Percentiles rank a stretch among this genome's conserved stretches.
Conservation (phyloP, 129 eudicot species). For the Daucus carota region DH1_v3.0 NC_030384.2:45054001-45054500, state of each 20-base stretch:
- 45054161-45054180: conserved; percentile 56
- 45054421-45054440: conserved; percentile 49
- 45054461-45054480: neutral
- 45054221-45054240: conserved; percentile 31
- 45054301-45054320: conserved; percentile 41
- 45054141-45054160: conserved; percentile 27
- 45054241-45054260: conserved; percentile 34
- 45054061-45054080: conserved; percentile 38
- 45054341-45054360: conserved; percentile 42
- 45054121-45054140: conserved; percentile 26
- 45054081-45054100: conserved; percentile 34
- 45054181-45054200: conserved; percentile 46
- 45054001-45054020: conserved; percentile 6
- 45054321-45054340: conserved; percentile 30
- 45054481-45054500: neutral
- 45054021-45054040: conserved; percentile 25
- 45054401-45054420: conserved; percentile 44
- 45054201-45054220: conserved; percentile 29
- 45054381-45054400: conserved; percentile 43
- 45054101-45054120: conserved; percentile 32
- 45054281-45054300: conserved; percentile 37
- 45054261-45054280: conserved; percentile 33
- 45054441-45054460: conserved; percentile 29
- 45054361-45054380: conserved; percentile 46
- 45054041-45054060: conserved; percentile 29